Evolutionary conservation across 768 basidiomycete species (phyloP).

Genomic region (Xerocomus spinulosus): DNA sequence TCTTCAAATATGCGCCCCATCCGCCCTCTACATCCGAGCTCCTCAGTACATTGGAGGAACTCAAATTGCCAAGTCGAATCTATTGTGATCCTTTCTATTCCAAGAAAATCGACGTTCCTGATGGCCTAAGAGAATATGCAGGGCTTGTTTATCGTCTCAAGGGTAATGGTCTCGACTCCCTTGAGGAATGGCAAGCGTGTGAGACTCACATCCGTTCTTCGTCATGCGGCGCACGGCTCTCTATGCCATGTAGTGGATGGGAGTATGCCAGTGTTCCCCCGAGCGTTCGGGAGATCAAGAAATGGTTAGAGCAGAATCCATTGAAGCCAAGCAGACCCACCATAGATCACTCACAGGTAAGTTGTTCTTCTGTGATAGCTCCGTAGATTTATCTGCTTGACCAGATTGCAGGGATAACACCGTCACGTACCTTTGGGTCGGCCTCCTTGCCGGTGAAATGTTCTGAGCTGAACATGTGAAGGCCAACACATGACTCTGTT

Average conservation of each 20-base stretch:
- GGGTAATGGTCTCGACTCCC: slow-evolving; percentile 50
- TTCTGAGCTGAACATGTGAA: slow-evolving; percentile 44
- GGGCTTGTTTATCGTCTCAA: slow-evolving; percentile 72
- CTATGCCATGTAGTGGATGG: slow-evolving; percentile 56
- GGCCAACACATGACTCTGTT: slow-evolving; percentile 74
- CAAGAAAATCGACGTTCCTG: slow-evolving; percentile 61
- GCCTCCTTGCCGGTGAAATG: slow-evolving; percentile 50
- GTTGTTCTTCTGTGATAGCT: background rate
- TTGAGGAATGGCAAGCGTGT: slow-evolving; percentile 56
- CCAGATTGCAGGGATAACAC: slow-evolving; percentile 74
- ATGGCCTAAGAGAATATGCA: slow-evolving; percentile 68
- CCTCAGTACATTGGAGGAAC: slow-evolving; percentile 37
- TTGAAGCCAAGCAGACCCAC: slow-evolving; percentile 11
- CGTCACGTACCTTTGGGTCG: slow-evolving; percentile 63
- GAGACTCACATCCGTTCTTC: slow-evolving; percentile 4
- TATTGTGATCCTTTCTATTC: slow-evolving; percentile 85
- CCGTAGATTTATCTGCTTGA: background rate
- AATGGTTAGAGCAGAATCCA: slow-evolving; percentile 44
- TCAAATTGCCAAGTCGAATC: slow-evolving; percentile 52
- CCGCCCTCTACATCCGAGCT: slow-evolving; percentile 53
- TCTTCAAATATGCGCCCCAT: slow-evolving; percentile 42
- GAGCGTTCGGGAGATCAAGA: slow-evolving; percentile 46
- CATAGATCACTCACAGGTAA: slow-evolving; percentile 50
- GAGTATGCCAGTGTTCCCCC: slow-evolving; percentile 76
- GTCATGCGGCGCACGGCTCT: slow-evolving; percentile 4